A percentile compares a stretch with the other conserved stretches of the same genome.
These are phyloP conservation scores for Hypoxylon fuscum DNA, from an alignment of 495 filamentous ascomycete species.

Conservation along the genomic window DNA sequence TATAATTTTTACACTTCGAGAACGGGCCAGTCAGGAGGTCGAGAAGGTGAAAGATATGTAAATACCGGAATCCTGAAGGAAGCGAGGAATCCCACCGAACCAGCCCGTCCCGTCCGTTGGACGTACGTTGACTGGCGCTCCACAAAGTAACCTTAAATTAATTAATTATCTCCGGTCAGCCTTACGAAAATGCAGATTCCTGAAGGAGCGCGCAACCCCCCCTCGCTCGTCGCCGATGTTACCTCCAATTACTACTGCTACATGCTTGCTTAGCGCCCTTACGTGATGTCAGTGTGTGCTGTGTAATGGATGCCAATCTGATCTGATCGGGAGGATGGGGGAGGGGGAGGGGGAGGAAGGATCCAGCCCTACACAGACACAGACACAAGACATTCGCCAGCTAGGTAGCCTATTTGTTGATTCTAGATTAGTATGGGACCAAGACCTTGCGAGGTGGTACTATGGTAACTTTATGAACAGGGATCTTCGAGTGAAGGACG, in stretches of 20 bases:
- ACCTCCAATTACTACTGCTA: neutral
- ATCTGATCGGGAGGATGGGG: constrained; percentile 27
- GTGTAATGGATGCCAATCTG: too few species aligned
- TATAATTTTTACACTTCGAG: neutral
- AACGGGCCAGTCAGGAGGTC: too few species aligned
- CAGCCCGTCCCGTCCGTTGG: neutral
- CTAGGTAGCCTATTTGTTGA: neutral
- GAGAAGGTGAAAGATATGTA: neutral
- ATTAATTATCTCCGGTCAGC: constrained; percentile 27
- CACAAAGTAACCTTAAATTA: neutral
- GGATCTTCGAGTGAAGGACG: neutral
- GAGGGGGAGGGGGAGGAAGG: neutral
- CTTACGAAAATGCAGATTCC: constrained; percentile 28
- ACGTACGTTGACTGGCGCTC: too few species aligned
- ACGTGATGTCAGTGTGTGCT: too few species aligned
- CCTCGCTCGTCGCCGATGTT: constrained; percentile 7
- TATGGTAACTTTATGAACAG: neutral
- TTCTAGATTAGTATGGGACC: neutral
- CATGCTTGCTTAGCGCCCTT: neutral
- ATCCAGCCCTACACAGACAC: neutral
- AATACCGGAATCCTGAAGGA: constrained; percentile 18
- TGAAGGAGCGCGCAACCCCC: constrained; percentile 16
- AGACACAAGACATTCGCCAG: too few species aligned
- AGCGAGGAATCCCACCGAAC: constrained; percentile 1
- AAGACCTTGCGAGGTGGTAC: neutral